Conservation (phyloP, 2,329 filamentous ascomycete species). For the Ophiocordyceps camponoti-leonardi region DNA sequence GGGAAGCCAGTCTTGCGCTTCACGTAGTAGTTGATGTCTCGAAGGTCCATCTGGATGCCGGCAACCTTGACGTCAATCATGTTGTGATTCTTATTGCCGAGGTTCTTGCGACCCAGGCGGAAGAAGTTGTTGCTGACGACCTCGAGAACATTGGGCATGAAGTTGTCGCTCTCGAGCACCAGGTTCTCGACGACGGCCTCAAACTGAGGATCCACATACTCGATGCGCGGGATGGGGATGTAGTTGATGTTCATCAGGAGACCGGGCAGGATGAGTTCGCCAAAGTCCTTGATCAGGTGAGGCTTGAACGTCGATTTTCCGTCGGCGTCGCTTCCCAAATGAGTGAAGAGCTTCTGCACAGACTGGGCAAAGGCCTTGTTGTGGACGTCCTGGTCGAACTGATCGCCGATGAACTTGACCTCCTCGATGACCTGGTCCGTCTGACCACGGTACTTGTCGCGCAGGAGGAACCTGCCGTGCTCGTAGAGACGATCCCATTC, state of each 20-base stretch:
- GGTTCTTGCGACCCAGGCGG: constrained; percentile 82
- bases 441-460: constrained; percentile 72
- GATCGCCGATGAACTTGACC: constrained; percentile 71
- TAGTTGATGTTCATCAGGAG: constrained; percentile 77
- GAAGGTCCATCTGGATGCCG: constrained; percentile 83
- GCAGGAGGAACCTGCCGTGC: constrained; percentile 68
- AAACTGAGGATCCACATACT: constrained; percentile 69
- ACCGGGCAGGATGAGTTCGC: constrained; percentile 68
- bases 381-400: constrained; percentile 77
- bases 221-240: constrained; percentile 83
- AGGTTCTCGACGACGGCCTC: constrained; percentile 90
- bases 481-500: constrained; percentile 81
- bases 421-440: constrained; percentile 80
- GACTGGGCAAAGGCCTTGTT: constrained; percentile 68
- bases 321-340: constrained; percentile 73
- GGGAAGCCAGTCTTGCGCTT: constrained; percentile 93
- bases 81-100: constrained; percentile 67
- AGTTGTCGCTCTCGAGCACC: constrained; percentile 88
- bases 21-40: constrained; percentile 84
- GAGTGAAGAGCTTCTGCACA: constrained; percentile 65
- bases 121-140: constrained; percentile 86
- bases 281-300: constrained; percentile 77
- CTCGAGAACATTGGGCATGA: constrained; percentile 84
- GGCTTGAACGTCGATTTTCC: constrained; percentile 86
- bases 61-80: constrained; percentile 68